phyloP scores from a whole-genome alignment of 192 early-diverging fungal species.

The Backusella australiensis region DNA sequence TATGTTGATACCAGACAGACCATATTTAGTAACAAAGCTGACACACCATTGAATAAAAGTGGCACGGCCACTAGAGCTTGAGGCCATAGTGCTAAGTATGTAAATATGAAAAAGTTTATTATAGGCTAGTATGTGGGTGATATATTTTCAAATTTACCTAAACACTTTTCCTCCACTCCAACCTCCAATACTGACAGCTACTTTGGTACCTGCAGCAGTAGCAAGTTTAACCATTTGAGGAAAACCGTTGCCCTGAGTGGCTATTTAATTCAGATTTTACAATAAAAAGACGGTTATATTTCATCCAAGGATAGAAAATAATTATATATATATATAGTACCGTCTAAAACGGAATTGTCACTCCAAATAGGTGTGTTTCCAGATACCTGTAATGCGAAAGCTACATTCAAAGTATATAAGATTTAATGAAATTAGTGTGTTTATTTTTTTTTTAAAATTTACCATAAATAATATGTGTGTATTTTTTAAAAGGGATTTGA shows the following conservation, averaged over 20 bases:
- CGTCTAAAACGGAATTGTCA: slow-evolving; percentile 18
- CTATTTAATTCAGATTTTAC: background rate
- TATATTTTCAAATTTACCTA: background rate
- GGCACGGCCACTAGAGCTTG: background rate
- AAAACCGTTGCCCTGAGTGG: slow-evolving; percentile 31
- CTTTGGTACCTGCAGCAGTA: slow-evolving; percentile 44
- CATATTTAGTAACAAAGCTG: background rate
- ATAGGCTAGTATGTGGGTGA: too few species aligned
- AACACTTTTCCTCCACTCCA: slow-evolving; percentile 63
- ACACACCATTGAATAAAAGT: background rate
- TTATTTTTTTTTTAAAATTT: background rate
- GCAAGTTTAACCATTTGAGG: slow-evolving; percentile 44
- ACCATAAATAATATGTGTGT: slow-evolving; percentile 67
- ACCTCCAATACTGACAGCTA: slow-evolving; percentile 64
- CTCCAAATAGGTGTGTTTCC: slow-evolving; percentile 31
- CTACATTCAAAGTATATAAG: slow-evolving; percentile 10
- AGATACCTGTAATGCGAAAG: slow-evolving; percentile 52
- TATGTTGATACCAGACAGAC: background rate
- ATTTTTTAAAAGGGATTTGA: slow-evolving; percentile 44
- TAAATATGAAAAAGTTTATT: too few species aligned
- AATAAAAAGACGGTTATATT: background rate
- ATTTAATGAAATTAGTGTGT: background rate
- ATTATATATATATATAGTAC: background rate
- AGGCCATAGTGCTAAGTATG: slow-evolving; percentile 50
- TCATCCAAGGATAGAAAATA: background rate